A percentile compares a stretch with the other conserved stretches of the same genome.
Conservation (phyloP, 768 basidiomycete genomes). For the Suillus bovinus region DNA sequence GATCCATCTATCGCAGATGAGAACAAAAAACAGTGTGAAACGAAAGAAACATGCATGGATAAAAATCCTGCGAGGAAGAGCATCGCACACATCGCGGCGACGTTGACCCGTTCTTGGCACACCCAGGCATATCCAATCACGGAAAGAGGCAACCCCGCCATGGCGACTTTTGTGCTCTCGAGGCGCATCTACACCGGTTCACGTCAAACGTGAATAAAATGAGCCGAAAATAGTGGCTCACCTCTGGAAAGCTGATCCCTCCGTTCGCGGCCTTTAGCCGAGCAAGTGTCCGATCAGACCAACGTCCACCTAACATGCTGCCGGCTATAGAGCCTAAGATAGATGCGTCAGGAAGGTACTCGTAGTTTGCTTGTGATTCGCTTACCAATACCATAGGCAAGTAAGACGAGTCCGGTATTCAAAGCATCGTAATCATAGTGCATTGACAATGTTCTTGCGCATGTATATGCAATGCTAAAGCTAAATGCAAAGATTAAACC, state of each 20-base stretch:
- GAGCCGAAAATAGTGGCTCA: constrained; percentile 24
- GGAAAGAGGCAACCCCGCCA: constrained; percentile 53
- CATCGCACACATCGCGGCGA: constrained; percentile 68
- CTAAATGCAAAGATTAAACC: too few species aligned
- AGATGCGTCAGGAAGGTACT: too few species aligned
- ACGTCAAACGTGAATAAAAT: background rate
- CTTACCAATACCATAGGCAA: too few species aligned
- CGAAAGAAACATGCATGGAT: constrained; percentile 49
- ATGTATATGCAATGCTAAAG: too few species aligned
- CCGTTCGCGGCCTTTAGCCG: background rate
- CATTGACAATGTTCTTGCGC: too few species aligned
- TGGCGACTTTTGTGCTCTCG: constrained; percentile 55
- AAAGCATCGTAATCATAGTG: too few species aligned
- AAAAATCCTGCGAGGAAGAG: constrained; percentile 74
- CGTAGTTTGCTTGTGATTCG: too few species aligned
- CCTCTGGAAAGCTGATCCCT: constrained; percentile 51
- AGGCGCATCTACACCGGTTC: constrained; percentile 60
- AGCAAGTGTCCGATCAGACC: too few species aligned
- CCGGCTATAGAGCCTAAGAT: too few species aligned
- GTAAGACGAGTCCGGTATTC: too few species aligned
- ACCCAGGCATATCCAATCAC: constrained; percentile 78
- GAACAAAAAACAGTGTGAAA: background rate
- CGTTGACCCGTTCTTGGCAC: constrained; percentile 57
- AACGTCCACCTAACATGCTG: too few species aligned
- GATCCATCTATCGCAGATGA: constrained; percentile 40